Evolutionary conservation across 2,329 filamentous ascomycete genomes (phyloP).

Genomic region (Aspergillus ustus): DNA sequence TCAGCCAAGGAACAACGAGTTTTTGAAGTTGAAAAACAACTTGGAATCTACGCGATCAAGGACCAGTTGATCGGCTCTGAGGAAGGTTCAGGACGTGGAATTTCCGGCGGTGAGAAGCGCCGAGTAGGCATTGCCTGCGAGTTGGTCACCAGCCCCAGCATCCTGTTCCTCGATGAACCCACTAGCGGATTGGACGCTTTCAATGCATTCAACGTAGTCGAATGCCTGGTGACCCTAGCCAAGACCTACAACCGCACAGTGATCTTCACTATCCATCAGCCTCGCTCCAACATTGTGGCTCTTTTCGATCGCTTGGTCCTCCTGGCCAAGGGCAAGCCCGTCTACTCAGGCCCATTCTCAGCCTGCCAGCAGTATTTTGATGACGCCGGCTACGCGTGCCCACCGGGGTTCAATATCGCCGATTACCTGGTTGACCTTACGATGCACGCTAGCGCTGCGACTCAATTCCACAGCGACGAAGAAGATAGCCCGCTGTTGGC

Average conservation of each 20-base stretch:
- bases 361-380: constrained; percentile 94
- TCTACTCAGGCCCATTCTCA: constrained; percentile 89
- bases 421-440: constrained; percentile 97
- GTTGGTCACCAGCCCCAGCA: constrained; percentile 94
- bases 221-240: constrained; percentile 90
- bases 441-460: constrained; percentile 79
- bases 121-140: constrained; percentile 97
- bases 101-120: constrained; percentile 95
- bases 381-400: constrained; percentile 86
- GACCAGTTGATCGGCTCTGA: constrained; percentile 96
- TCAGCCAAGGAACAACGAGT: constrained; percentile 89
- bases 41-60: constrained; percentile 91
- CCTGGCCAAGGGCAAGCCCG: constrained; percentile 83
- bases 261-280: constrained; percentile 97
- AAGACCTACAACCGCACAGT: constrained; percentile 97
- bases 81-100: constrained; percentile 90
- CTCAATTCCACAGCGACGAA: constrained; percentile 59
- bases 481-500: constrained; percentile 59
- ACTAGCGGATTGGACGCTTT: constrained; percentile 95
- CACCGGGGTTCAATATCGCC: constrained; percentile 96
- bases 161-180: constrained; percentile 95
- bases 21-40: constrained; percentile 90
- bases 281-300: constrained; percentile 96
- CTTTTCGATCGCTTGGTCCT: constrained; percentile 94
- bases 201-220: constrained; percentile 97